These are phyloP conservation scores for Leccinum subgranulosum DNA, from an alignment of 768 basidiomycete species.

Conservation along the genomic window DNA sequence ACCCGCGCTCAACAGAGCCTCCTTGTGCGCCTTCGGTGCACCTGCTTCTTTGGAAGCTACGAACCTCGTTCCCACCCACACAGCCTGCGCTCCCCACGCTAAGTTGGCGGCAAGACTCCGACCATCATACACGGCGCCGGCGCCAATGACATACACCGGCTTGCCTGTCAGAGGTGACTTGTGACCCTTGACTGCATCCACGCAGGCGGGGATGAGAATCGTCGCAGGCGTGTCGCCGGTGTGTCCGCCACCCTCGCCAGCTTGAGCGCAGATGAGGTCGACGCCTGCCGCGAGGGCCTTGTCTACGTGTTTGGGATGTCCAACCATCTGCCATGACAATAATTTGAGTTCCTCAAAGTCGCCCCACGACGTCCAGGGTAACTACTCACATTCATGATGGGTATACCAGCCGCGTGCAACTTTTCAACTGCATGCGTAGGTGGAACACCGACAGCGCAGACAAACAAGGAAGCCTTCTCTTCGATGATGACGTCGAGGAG, in stretches of 20 bases:
- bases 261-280: constrained; percentile 93
- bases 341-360: background rate
- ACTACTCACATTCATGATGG: constrained; percentile 73
- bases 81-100: constrained; percentile 84
- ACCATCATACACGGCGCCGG: constrained; percentile 90
- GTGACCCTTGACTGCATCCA: constrained; percentile 76
- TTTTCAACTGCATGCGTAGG: constrained; percentile 75
- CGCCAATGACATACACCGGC: constrained; percentile 86
- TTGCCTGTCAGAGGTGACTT: constrained; percentile 78
- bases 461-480: constrained; percentile 84
- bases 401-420: constrained; percentile 81
- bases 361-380: background rate
- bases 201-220: constrained; percentile 88
- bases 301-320: constrained; percentile 86
- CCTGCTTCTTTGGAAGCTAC: constrained; percentile 79
- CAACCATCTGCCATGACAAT: constrained; percentile 61
- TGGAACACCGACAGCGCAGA: constrained; percentile 88
- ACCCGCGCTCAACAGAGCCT: constrained; percentile 63
- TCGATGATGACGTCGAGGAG: constrained; percentile 91
- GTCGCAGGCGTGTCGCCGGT: constrained; percentile 83
- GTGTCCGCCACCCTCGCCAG: constrained; percentile 87
- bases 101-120: constrained; percentile 84
- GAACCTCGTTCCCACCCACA: constrained; percentile 89
- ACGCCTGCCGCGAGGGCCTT: constrained; percentile 83
- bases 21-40: constrained; percentile 84